Evolutionary conservation across 441 rosid species (phyloP).

Genomic region (Mallotus japonicus): DNA sequence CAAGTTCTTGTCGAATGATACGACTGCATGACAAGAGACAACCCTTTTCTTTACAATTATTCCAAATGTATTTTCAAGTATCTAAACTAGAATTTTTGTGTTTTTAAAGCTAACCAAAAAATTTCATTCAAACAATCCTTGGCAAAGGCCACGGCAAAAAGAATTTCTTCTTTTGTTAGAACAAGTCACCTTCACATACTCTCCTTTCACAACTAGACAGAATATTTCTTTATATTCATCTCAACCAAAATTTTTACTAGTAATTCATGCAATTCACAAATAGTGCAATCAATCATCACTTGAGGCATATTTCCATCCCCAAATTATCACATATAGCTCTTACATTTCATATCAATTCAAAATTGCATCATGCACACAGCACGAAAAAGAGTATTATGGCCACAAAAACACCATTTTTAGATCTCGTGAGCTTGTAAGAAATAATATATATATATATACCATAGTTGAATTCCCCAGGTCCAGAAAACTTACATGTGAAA

Average conservation of each 20-base stretch:
- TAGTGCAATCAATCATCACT: background rate
- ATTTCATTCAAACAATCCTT: background rate
- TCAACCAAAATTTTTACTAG: background rate
- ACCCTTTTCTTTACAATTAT: background rate
- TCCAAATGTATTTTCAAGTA: background rate
- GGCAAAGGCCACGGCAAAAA: background rate
- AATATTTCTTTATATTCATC: background rate
- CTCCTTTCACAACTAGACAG: background rate
- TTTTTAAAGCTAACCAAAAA: background rate
- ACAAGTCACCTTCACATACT: conserved; percentile 5
- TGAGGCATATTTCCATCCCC: background rate
- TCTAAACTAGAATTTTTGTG: too few relatives aligned
- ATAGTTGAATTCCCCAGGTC: conserved; percentile 9
- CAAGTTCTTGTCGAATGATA: background rate
- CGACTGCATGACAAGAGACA: too few relatives aligned
- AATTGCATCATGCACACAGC: background rate
- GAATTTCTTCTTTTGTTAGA: conserved; percentile 1
- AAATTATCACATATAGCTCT: background rate
- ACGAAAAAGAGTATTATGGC: background rate
- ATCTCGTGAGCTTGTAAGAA: conserved; percentile 6
- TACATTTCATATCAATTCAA: background rate
- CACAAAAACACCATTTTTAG: conserved; percentile 7
- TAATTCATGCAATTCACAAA: background rate
- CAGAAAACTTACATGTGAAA: conserved; percentile 8
- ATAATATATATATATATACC: background rate